phyloP scores from a whole-genome alignment of 2,329 filamentous ascomycete species.

The Coniochaeta hoffmannii region DNA sequence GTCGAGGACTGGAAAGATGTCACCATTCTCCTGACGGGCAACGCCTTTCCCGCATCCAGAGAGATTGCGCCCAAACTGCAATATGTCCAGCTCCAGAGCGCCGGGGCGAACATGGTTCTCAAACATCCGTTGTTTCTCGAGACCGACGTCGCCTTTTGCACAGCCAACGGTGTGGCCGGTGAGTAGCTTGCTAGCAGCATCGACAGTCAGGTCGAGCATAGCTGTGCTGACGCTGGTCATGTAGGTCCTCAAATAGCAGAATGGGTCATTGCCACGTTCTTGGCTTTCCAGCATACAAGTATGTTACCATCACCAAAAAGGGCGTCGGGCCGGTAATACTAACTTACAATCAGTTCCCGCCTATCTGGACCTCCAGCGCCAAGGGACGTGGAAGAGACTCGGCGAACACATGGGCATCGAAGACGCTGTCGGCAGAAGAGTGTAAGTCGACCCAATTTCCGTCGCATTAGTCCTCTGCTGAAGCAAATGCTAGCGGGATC shows the following conservation, averaged over 20 bases:
- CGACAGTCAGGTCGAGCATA: neutral
- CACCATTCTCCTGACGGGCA: constrained; percentile 40
- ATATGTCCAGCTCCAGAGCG: constrained; percentile 46
- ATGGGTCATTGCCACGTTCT: constrained; percentile 46
- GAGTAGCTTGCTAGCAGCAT: constrained; percentile 11
- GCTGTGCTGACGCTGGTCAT: neutral
- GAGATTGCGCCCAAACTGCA: constrained; percentile 39
- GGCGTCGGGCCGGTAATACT: no score
- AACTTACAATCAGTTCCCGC: constrained; percentile 27
- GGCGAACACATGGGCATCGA: constrained; percentile 24
- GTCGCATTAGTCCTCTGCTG: neutral
- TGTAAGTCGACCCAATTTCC: constrained; percentile 28
- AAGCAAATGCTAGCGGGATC: constrained; percentile 32
- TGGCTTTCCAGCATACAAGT: constrained; percentile 41
- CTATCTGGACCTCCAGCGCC: constrained; percentile 35
- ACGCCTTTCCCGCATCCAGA: constrained; percentile 28
- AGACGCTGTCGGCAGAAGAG: constrained; percentile 39
- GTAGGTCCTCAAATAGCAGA: constrained; percentile 49
- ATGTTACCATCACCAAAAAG: constrained; percentile 13
- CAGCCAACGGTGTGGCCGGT: constrained; percentile 52
- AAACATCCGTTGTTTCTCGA: constrained; percentile 39
- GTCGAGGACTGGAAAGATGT: constrained; percentile 36
- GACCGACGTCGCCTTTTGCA: constrained; percentile 42
- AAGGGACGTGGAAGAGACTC: constrained; percentile 34
- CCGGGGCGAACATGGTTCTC: constrained; percentile 43